Percentiles rank a stretch among this genome's conserved stretches.
phyloP scores from a whole-genome alignment of 2,329 filamentous ascomycete genomes.

The Talaromyces sp. region DNA sequence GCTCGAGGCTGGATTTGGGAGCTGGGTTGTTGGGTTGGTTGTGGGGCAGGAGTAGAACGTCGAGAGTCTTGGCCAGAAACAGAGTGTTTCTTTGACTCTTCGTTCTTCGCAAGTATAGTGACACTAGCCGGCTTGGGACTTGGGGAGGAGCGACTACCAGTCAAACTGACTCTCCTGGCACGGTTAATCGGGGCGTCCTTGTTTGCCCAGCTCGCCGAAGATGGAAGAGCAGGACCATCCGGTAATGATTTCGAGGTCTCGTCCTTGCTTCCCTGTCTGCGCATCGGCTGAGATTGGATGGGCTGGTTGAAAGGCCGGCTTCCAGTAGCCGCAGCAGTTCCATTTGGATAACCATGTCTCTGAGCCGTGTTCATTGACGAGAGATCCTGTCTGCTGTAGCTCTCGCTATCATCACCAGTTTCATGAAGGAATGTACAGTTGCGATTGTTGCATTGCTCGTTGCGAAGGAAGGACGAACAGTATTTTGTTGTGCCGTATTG shows the following conservation, averaged over 20 bases:
- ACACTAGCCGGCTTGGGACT: slow-evolving; percentile 64
- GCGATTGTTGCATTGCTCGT: slow-evolving; percentile 89
- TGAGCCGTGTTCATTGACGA: slow-evolving; percentile 91
- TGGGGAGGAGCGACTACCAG: slow-evolving; percentile 73
- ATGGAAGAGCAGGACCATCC: slow-evolving; percentile 88
- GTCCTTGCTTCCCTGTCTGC: slow-evolving; percentile 66
- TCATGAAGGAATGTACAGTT: slow-evolving; percentile 99
- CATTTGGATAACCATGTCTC: slow-evolving; percentile 59
- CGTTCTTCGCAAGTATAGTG: slow-evolving; percentile 33
- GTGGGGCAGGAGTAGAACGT: slow-evolving; percentile 21
- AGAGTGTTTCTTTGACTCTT: slow-evolving; percentile 32
- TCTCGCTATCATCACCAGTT: slow-evolving; percentile 95
- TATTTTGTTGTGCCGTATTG: slow-evolving; percentile 94
- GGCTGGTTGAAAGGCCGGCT: slow-evolving; percentile 50
- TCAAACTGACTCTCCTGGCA: slow-evolving; percentile 66
- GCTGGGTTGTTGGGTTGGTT: slow-evolving; percentile 18
- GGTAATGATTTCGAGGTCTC: slow-evolving; percentile 57
- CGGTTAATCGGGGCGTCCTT: slow-evolving; percentile 61
- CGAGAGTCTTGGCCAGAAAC: slow-evolving; percentile 20
- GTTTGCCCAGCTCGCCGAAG: slow-evolving; percentile 88
- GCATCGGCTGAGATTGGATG: slow-evolving; percentile 56
- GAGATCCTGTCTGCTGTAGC: slow-evolving; percentile 88
- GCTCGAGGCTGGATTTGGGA: slow-evolving; percentile 19
- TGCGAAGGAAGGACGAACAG: slow-evolving; percentile 92
- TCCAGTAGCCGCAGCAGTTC: slow-evolving; percentile 29